Evolutionary conservation across 495 filamentous ascomycete species (phyloP).

Genomic region (Aspergillus leporis): DNA sequence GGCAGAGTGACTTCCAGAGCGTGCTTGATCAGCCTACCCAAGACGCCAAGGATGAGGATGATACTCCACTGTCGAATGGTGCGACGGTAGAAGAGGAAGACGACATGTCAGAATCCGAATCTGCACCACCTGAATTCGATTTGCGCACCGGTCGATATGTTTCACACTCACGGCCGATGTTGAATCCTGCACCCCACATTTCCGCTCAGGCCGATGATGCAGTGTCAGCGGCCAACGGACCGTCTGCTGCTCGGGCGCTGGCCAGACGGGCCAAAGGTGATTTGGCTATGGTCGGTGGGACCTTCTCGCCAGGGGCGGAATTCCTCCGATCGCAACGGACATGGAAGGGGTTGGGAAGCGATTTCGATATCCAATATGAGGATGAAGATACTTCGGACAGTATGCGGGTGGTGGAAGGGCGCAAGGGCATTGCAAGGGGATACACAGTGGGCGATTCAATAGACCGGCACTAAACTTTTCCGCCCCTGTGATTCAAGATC

Average conservation of each 20-base stretch:
- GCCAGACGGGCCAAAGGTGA: slow-evolving; percentile 65
- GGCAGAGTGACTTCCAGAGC: slow-evolving; percentile 72
- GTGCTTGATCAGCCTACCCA: slow-evolving; percentile 43
- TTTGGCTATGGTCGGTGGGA: slow-evolving; percentile 72
- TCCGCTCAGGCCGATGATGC: slow-evolving; percentile 35
- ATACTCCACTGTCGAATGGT: slow-evolving; percentile 23
- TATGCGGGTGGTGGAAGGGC: slow-evolving; percentile 73
- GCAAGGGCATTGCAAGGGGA: slow-evolving; percentile 85
- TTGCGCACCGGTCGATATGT: slow-evolving; percentile 85
- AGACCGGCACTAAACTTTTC: slow-evolving; percentile 38
- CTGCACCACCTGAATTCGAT: slow-evolving; percentile 86
- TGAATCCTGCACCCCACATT: slow-evolving; percentile 36
- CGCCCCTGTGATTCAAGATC: not conserved
- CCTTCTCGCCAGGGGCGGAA: slow-evolving; percentile 87
- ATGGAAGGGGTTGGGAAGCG: slow-evolving; percentile 90
- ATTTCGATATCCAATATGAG: slow-evolving; percentile 71
- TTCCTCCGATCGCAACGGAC: slow-evolving; percentile 78
- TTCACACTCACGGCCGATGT: slow-evolving; percentile 80
- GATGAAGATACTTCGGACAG: slow-evolving; percentile 52
- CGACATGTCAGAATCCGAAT: slow-evolving; percentile 61
- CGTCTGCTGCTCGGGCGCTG: slow-evolving; percentile 46
- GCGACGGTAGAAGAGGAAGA: slow-evolving; percentile 35
- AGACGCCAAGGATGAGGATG: slow-evolving; percentile 24
- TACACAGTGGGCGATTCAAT: slow-evolving; percentile 70
- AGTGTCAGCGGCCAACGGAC: slow-evolving; percentile 28